A percentile compares a stretch with the other conserved stretches of the same genome.
phyloP scores from a whole-genome alignment of 495 filamentous ascomycete species.

The Neurospora sp. region DNA sequence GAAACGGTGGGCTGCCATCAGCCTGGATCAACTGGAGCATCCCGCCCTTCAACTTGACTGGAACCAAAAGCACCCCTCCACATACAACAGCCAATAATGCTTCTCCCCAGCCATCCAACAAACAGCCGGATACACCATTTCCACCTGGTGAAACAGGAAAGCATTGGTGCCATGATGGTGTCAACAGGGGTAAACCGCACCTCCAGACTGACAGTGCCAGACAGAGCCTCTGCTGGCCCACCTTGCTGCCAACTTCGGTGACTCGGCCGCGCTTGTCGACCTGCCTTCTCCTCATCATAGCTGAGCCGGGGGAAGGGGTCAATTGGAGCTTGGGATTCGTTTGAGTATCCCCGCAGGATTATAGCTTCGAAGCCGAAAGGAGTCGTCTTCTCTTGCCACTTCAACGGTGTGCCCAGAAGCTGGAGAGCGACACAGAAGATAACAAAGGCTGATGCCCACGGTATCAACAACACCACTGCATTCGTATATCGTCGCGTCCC shows the following conservation, averaged over 20 bases:
- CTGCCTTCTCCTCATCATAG: background rate
- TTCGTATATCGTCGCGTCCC: background rate
- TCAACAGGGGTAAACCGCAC: conserved; percentile 7
- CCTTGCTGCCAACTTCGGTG: background rate
- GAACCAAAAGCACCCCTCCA: conserved; percentile 1
- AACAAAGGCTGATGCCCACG: background rate
- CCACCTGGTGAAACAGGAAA: conserved; percentile 1
- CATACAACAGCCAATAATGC: conserved; percentile 26
- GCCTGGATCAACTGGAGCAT: conserved; percentile 1
- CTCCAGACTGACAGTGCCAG: background rate
- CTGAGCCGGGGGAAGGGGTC: background rate
- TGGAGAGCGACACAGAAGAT: background rate
- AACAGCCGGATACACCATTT: conserved; percentile 8
- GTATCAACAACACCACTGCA: background rate
- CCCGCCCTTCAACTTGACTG: conserved; percentile 10
- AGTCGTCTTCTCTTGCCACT: background rate
- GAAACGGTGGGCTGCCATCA: background rate
- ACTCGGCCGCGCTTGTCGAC: background rate
- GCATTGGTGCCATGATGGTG: background rate
- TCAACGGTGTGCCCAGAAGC: background rate
- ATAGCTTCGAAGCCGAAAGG: background rate
- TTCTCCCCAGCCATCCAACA: conserved; percentile 34
- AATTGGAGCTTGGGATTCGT: background rate
- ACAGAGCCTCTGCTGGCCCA: background rate
- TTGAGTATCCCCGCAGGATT: background rate